A percentile compares a stretch with the other conserved stretches of the same genome.
These are phyloP conservation scores for Fusarium piperis DNA, from an alignment of 2,329 filamentous ascomycete genomes.

Conservation along the genomic window DNA sequence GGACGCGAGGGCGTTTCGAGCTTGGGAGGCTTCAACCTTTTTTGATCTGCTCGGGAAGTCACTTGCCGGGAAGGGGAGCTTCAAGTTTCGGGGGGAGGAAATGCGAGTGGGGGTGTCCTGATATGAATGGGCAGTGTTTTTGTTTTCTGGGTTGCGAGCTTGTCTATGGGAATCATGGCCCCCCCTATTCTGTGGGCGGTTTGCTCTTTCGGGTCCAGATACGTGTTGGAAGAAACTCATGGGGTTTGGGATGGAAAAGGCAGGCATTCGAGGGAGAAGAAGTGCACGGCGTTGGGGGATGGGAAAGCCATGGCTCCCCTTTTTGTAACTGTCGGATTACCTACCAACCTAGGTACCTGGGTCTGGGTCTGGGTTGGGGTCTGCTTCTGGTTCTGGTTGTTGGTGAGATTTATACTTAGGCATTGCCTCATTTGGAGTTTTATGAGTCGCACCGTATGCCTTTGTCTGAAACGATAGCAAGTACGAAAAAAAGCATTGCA, in stretches of 20 bases:
- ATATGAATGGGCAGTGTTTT: conserved; percentile 16
- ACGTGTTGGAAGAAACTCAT: conserved; percentile 4
- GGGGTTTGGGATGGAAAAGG: conserved; percentile 29
- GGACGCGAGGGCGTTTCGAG: conserved; percentile 27
- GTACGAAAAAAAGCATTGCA: conserved; percentile 23
- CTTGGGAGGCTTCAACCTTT: conserved; percentile 19
- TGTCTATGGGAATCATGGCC: background rate
- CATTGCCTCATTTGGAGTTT: conserved; percentile 23
- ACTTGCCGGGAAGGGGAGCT: background rate
- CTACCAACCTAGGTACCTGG: background rate
- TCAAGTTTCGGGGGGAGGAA: background rate
- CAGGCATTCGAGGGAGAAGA: conserved; percentile 23
- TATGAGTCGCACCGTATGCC: conserved; percentile 12
- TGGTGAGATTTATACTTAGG: conserved; percentile 11
- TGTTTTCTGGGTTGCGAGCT: conserved; percentile 2
- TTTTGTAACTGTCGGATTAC: conserved; percentile 10
- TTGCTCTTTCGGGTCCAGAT: conserved; percentile 20
- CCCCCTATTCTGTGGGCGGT: background rate
- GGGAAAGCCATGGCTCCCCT: conserved; percentile 28
- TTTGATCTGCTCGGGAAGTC: conserved; percentile 10
- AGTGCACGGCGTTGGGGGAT: conserved; percentile 39
- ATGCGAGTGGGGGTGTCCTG: background rate
- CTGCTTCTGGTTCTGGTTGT: conserved; percentile 4
- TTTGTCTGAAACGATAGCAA: conserved; percentile 29
- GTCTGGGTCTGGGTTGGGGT: background rate